A percentile compares a stretch with the other conserved stretches of the same genome.
Evolutionary conservation across 208 protist species (phyloP).

Genomic region (Trypanosoma melophagium): DNA sequence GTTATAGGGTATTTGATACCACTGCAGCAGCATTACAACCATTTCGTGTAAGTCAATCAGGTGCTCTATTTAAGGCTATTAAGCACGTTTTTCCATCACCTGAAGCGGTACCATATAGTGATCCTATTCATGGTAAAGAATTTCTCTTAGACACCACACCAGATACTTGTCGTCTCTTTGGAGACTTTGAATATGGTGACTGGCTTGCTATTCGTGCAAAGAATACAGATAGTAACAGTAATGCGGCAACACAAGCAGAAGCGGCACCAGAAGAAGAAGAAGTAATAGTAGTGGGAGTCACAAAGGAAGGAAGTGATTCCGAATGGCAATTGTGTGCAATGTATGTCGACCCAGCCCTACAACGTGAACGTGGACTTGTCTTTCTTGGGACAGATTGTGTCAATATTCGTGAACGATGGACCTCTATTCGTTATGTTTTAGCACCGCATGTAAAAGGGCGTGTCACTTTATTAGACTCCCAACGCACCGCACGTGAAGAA

Average conservation of each 20-base stretch:
- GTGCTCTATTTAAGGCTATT: conserved; percentile 46
- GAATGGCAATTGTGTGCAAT: conserved; percentile 65
- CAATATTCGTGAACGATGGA: conserved; percentile 52
- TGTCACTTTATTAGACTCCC: conserved; percentile 40
- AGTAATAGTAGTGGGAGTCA: conserved; percentile 73
- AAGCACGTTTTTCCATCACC: conserved; percentile 42
- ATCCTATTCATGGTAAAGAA: conserved; percentile 35
- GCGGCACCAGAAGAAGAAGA: conserved; percentile 24
- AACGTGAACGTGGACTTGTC: conserved; percentile 46
- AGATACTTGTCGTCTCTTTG: conserved; percentile 60
- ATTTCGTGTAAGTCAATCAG: conserved; percentile 52
- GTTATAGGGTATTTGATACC: conserved; percentile 78
- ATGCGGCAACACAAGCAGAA: not conserved
- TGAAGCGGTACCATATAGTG: conserved; percentile 54
- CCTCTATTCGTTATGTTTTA: conserved; percentile 30
- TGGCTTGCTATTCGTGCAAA: conserved; percentile 47
- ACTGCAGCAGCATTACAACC: conserved; percentile 42
- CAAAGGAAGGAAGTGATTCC: conserved; percentile 48
- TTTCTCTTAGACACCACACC: conserved; percentile 61
- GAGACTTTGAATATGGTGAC: conserved; percentile 67
- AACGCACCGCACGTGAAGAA: conserved; percentile 64
- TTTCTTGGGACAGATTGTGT: conserved; percentile 65
- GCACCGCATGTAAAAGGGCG: conserved; percentile 28
- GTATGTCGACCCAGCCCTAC: conserved; percentile 36
- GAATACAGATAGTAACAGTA: conserved; percentile 10